phyloP scores from a whole-genome alignment of 306 rosid species.

The Fragaria ananassa region DNA sequence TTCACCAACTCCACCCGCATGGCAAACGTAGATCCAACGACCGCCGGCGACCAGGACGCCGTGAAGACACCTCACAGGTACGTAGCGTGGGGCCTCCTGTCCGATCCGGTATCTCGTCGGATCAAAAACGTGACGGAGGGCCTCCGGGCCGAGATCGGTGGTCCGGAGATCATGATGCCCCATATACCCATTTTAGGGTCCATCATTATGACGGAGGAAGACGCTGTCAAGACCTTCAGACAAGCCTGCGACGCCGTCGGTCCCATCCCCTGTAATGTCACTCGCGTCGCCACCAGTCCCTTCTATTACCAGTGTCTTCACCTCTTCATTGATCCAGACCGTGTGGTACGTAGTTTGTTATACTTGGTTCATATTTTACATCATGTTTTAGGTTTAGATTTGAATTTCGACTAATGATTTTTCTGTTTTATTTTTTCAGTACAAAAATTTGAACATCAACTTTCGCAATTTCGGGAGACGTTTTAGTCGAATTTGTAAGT shows the following conservation, averaged over 20 bases:
- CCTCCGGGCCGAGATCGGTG: conserved; percentile 64
- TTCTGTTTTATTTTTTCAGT: background rate
- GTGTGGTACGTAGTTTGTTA: conserved; percentile 31
- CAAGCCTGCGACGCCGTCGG: background rate
- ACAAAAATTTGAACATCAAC: too few relatives aligned
- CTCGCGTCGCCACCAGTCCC: conserved; percentile 43
- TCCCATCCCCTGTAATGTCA: background rate
- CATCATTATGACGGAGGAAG: conserved; percentile 42
- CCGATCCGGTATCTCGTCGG: conserved; percentile 45
- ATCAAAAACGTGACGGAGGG: conserved; percentile 44
- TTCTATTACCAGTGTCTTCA: conserved; percentile 69
- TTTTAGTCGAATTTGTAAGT: background rate
- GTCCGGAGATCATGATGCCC: conserved; percentile 65
- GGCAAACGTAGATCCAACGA: background rate
- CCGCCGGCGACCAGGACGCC: background rate
- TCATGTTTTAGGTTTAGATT: too few relatives aligned
- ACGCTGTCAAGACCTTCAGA: conserved; percentile 39
- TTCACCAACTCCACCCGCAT: background rate
- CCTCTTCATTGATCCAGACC: conserved; percentile 58
- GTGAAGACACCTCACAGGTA: background rate
- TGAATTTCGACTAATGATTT: too few relatives aligned
- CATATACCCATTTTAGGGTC: conserved; percentile 76
- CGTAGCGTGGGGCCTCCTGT: conserved; percentile 69
- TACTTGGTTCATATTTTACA: too few relatives aligned
- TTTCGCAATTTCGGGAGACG: background rate